Conservation (phyloP, 192 early-diverging fungal genomes). For the Lobulomyces angularis region DNA sequence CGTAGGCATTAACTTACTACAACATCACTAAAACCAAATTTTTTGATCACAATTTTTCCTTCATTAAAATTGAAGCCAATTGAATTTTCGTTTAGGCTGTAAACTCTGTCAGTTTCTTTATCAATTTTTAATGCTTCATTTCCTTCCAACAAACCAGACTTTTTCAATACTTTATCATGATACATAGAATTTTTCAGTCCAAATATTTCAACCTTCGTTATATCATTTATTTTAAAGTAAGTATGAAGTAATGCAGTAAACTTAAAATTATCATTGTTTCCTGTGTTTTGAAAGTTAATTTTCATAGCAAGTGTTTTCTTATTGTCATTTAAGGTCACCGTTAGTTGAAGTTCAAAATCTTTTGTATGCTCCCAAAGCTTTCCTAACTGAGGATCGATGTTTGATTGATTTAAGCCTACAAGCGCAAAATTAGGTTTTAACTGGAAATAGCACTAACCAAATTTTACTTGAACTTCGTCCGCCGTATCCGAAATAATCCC, state of each 20-base stretch:
- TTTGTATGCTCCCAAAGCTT: constrained; percentile 50
- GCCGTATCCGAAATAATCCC: constrained; percentile 27
- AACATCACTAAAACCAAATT: constrained; percentile 21
- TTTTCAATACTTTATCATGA: constrained; percentile 58
- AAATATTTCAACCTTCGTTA: constrained; percentile 42
- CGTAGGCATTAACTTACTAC: constrained; percentile 5
- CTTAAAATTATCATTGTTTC: constrained; percentile 40
- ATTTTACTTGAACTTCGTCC: constrained; percentile 28
- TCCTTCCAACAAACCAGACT: constrained; percentile 22
- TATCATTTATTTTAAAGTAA: constrained; percentile 66
- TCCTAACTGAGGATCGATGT: constrained; percentile 39
- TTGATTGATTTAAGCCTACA: constrained; percentile 37
- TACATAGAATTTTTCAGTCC: constrained; percentile 54
- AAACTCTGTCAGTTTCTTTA: constrained; percentile 77
- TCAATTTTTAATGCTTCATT: constrained; percentile 43
- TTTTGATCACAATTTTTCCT: constrained; percentile 10
- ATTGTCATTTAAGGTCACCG: constrained; percentile 59
- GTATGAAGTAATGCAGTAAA: constrained; percentile 91
- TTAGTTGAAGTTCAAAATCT: constrained; percentile 63
- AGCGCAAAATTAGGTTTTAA: constrained; percentile 4
- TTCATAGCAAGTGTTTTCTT: constrained; percentile 51
- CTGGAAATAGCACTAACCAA: constrained; percentile 25
- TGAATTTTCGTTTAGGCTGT: too few species aligned
- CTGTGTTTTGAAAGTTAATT: constrained; percentile 65
- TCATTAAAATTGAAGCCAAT: too few species aligned